Conservation (phyloP, 192 early-diverging fungal species). For the Backusella macrospora region DNA sequence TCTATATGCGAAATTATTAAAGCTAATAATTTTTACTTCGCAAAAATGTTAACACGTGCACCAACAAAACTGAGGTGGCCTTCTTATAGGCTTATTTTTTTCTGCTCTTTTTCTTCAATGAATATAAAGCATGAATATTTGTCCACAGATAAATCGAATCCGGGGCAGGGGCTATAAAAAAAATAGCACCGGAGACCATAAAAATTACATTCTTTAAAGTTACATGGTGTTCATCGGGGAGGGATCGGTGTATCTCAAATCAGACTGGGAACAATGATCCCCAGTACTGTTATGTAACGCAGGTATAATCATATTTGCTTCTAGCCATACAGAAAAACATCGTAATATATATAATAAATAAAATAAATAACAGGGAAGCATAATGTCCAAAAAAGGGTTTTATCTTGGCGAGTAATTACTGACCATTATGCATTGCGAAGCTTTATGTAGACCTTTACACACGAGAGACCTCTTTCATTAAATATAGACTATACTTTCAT, state of each 20-base stretch:
- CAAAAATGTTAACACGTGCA: background rate
- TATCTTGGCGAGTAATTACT: background rate
- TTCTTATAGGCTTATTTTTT: background rate
- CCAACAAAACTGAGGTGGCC: background rate
- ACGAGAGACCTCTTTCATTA: background rate
- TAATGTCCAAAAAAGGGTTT: background rate
- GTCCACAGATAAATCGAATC: background rate
- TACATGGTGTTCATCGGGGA: background rate
- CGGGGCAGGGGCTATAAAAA: background rate
- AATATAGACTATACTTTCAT: background rate
- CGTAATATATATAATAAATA: background rate
- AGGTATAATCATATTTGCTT: conserved; percentile 7
- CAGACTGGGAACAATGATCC: conserved; percentile 8
- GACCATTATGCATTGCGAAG: background rate
- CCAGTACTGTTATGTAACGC: conserved; percentile 5
- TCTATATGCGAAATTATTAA: background rate
- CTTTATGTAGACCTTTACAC: background rate
- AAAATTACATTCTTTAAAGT: background rate
- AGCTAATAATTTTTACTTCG: background rate
- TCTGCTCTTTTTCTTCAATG: background rate
- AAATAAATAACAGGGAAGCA: background rate
- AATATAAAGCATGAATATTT: background rate
- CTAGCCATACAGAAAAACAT: background rate
- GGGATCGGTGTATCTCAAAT: background rate
- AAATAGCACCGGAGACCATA: conserved; percentile 1